phyloP scores from a whole-genome alignment of 805 yeast species.

The Metschnikowia rubicola region DNA sequence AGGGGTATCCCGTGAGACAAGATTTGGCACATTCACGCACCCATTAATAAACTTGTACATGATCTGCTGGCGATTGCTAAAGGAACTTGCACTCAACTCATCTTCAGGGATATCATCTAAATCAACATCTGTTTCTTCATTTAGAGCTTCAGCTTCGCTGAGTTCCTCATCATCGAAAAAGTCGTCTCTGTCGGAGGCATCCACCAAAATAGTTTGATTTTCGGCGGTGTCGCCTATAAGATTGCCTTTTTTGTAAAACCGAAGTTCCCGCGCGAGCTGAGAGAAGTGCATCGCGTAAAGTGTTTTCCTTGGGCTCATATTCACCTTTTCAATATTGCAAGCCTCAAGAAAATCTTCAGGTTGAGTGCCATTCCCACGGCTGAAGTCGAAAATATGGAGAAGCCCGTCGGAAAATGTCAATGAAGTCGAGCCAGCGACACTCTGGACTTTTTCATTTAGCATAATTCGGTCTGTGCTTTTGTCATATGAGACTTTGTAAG shows the following conservation, averaged over 20 bases:
- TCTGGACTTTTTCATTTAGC: constrained; percentile 20
- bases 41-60: constrained; percentile 65
- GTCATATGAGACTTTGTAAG: constrained; percentile 16
- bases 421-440: constrained; percentile 14
- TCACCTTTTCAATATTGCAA: constrained; percentile 21
- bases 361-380: constrained; percentile 2
- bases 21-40: constrained; percentile 28
- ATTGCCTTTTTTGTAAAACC: constrained; percentile 52
- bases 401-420: constrained; percentile 32
- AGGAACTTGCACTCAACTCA: constrained; percentile 14
- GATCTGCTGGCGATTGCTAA: constrained; percentile 33
- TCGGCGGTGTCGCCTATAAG: constrained; percentile 52
- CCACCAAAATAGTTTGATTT: constrained; percentile 62
- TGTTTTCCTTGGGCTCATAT: constrained; percentile 33
- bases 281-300: constrained; percentile 47
- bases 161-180: constrained; percentile 21
- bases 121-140: not conserved
- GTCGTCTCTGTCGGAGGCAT: constrained; percentile 34
- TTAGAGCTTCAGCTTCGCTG: not conserved
- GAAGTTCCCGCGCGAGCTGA: constrained; percentile 65
- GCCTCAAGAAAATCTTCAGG: constrained; percentile 20
- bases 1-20: constrained; percentile 4
- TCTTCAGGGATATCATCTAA: not conserved
- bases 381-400: constrained; percentile 28
- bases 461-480: constrained; percentile 11